Evolutionary conservation across 2,329 filamentous ascomycete species (phyloP), one percentile per base, ranked within the genome.

Genomic region (Claviceps lovelessii): DNA sequence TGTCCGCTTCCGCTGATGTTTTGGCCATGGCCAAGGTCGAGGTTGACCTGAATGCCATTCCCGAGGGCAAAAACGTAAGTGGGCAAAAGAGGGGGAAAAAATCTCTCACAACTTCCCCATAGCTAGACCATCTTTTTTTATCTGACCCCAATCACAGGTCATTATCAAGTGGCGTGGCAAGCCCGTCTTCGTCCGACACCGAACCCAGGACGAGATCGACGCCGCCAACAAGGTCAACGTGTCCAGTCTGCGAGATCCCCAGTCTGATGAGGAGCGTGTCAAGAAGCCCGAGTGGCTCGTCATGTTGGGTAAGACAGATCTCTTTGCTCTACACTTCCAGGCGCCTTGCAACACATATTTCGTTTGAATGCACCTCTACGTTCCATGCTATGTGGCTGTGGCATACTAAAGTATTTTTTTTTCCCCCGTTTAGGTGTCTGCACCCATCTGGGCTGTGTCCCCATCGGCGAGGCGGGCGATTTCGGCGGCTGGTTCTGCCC

Each of bases 161-260:
- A 94, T 98, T 73, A 95, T 98, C 81, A 98, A 98, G 80, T 98
- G 93, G 93, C 88, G 93, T 80, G 93, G 93, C 73, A 98, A 98
- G 87, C 93, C 93, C 73, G 90, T 98, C 72, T 98, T 98, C 80
- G 90, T 98, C 83, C 90, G 93, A 73, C 93, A 98, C 85, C 89
- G 93, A 70, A 98, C 93, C 65, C 75, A 83, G 67, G 78, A 80
- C 67, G 93, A 98, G 78, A 97, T 98, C 76, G 83, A 90, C 68
- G 88, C 96, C 75, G 93, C 93, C 72, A 90, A 96, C 76, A 81
- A 85, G 70, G 82, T 88, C 72, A 86, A 94, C 72, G 80, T 94
- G 73, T 73, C 88, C 67, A 72, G 80, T 61, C 82, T 98, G 67
- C 85, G 93, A 75, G 91, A 98, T 73, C 94, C 93, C 63, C 85